Evolutionary conservation across 768 basidiomycete species (phyloP).

Genomic region (Termitomyces sp.): DNA sequence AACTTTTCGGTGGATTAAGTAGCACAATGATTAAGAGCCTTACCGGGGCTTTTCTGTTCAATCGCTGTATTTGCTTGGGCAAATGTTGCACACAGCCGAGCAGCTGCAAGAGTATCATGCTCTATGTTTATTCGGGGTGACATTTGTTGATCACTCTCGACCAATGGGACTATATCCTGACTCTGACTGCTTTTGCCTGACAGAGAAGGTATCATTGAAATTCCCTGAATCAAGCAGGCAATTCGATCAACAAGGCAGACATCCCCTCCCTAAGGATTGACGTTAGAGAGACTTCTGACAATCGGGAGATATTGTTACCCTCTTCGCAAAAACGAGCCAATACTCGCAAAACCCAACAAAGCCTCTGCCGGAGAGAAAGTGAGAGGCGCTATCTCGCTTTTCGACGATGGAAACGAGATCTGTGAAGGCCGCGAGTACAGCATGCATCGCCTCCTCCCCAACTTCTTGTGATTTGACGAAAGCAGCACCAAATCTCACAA

Average conservation of each 20-base stretch:
- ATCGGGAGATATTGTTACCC: constrained; percentile 34
- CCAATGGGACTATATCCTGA: neutral
- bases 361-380: constrained; percentile 45
- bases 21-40: neutral
- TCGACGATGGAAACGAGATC: constrained; percentile 41
- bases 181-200: constrained; percentile 2
- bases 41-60: constrained; percentile 25
- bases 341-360: constrained; percentile 69
- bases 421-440: constrained; percentile 41
- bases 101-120: constrained; percentile 29
- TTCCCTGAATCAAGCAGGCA: constrained; percentile 33
- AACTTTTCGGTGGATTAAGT: neutral
- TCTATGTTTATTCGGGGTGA: constrained; percentile 9
- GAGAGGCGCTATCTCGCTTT: constrained; percentile 27
- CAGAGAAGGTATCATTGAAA: constrained; percentile 18
- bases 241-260: constrained; percentile 46
- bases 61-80: constrained; percentile 41
- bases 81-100: constrained; percentile 40
- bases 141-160: neutral
- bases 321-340: constrained; percentile 66
- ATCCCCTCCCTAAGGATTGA: constrained; percentile 41
- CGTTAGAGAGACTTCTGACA: neutral
- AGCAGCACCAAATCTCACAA: constrained; percentile 43
- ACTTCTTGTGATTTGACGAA: constrained; percentile 35
- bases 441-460: constrained; percentile 28